Percentiles rank a stretch among this genome's conserved stretches.
phyloP scores from a whole-genome alignment of 2,329 filamentous ascomycete genomes.

The Xylariaceae sp. region DNA sequence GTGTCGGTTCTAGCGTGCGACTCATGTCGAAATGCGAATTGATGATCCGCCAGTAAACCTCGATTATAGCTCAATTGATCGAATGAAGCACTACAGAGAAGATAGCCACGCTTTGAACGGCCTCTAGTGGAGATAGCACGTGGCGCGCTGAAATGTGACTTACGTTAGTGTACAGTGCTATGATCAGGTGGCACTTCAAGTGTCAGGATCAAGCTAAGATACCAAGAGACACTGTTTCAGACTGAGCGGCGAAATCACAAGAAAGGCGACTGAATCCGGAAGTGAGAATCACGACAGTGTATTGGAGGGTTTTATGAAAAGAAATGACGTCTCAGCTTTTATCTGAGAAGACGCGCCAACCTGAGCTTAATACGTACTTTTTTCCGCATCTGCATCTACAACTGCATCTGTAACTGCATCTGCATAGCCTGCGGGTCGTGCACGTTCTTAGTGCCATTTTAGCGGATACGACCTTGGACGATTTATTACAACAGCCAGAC shows the following conservation, averaged over 20 bases:
- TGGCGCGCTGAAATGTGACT: too few relatives aligned
- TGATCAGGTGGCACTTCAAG: too few relatives aligned
- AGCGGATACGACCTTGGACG: constrained; percentile 8
- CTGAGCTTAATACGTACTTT: neutral
- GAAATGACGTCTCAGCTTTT: constrained; percentile 19
- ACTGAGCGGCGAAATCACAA: too few relatives aligned
- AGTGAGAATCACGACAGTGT: too few relatives aligned
- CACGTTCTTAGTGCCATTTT: constrained; percentile 8
- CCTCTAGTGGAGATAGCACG: too few relatives aligned
- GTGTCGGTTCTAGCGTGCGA: constrained; percentile 72
- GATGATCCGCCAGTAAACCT: neutral
- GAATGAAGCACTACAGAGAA: too few relatives aligned
- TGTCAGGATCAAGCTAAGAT: too few relatives aligned
- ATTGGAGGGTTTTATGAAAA: neutral
- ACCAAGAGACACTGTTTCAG: too few relatives aligned
- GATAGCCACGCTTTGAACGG: too few relatives aligned
- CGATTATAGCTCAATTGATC: neutral
- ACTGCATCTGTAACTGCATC: neutral
- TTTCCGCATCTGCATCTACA: neutral
- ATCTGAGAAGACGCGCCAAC: neutral
- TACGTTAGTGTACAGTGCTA: too few relatives aligned
- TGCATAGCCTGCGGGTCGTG: too few relatives aligned
- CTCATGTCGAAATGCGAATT: constrained; percentile 61
- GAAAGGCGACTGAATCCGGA: too few relatives aligned
- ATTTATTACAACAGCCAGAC: constrained; percentile 5